Base-by-base conservation (phyloP, 2,329 filamentous ascomycete species). In the Fusarium clavum region DNA sequence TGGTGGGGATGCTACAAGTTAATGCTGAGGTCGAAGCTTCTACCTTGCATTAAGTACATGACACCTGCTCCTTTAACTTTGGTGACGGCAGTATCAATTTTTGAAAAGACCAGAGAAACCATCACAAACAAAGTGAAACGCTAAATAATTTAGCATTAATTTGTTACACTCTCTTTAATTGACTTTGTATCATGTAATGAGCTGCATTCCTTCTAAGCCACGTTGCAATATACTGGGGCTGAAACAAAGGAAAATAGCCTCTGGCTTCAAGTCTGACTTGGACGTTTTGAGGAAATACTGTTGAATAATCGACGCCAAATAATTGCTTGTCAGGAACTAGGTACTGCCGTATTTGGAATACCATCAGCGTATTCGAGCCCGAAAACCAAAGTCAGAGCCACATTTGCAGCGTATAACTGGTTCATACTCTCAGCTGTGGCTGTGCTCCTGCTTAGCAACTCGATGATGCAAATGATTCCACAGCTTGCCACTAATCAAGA, bases 381-480 rank as follows among this genome's bases (percentile, higher is more conserved):
- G 43, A 43, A 20, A 22, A 22, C 47, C 20, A 40, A 38, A 10
- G 20, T 20, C 12, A 43, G 45, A 34, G 32, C 60, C 52, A 57
- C 32, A 45, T 40, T 38, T 30, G 9, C 24, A 51, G 63, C 51
- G 46, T 67, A 67, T 32, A 51, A 25, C 24, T 30, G 43, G 20
- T 38, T 38, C 34, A n/a, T n/a, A 38, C 14, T 54, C 14, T 24
- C 22, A 18, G 67, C 69, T 69, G 71, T 70, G 67, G 61, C 55
- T 43, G 65, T 46, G 54, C 65, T 58, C 34, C 12, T 38, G 46
- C 61, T 51, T 46, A 57, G 30, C 38, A 41, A 47, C 60, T 67
- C 71, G 67, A 75, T 75, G 73, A 75, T 75, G 71, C 70, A 75
- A 69, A 69, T 49, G 69, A 74, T 74, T 74, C 72, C 72, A 74